Conservation (phyloP, 2,329 filamentous ascomycete genomes). For the Cyclaneusma minus region DNA sequence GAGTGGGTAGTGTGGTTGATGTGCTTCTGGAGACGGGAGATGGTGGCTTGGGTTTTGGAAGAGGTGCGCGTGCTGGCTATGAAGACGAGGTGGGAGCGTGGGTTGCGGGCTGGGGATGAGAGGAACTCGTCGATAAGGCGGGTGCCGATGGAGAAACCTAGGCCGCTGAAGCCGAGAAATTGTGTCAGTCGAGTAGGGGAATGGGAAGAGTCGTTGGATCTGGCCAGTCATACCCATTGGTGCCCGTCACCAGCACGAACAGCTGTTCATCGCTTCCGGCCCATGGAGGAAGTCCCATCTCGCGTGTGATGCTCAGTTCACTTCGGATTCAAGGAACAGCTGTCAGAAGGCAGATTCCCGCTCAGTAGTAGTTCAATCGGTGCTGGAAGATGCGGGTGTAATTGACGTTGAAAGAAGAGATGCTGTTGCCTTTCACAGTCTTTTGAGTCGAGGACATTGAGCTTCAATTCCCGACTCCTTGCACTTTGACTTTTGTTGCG, state of each 20-base stretch:
- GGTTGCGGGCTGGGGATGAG: constrained; percentile 45
- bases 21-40: constrained; percentile 34
- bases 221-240: constrained; percentile 63
- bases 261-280: constrained; percentile 26
- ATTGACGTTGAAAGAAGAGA: too few species aligned
- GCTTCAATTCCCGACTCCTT: too few species aligned
- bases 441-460: too few species aligned
- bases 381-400: too few species aligned
- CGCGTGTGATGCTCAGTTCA: too few species aligned
- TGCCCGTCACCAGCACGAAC: constrained; percentile 65
- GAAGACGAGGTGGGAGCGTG: constrained; percentile 56
- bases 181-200: too few species aligned
- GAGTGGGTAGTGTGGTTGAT: constrained; percentile 31
- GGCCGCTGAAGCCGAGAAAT: too few species aligned
- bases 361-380: too few species aligned
- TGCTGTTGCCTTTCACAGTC: too few species aligned
- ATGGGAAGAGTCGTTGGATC: constrained; percentile 1
- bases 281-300: constrained; percentile 19
- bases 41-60: constrained; percentile 60
- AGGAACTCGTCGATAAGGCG: constrained; percentile 87
- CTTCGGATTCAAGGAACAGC: too few species aligned
- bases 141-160: constrained; percentile 71
- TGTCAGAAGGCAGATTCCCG: too few species aligned
- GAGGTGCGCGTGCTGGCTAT: constrained; percentile 70
- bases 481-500: too few species aligned